Conservation (phyloP, 768 basidiomycete genomes). For the Russula foetens region DNA sequence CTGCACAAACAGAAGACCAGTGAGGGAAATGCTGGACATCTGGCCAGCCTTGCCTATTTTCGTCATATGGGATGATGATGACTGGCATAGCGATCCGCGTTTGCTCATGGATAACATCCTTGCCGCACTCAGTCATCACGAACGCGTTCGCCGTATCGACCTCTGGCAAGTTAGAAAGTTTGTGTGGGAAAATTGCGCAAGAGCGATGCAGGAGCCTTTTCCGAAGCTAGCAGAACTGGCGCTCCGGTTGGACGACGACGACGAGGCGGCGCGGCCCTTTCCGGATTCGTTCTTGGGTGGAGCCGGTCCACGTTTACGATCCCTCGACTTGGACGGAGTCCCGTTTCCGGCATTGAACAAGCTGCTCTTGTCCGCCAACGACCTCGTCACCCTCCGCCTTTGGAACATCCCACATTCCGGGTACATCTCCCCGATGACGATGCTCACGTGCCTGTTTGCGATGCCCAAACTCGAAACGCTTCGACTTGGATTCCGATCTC, state of each 20-base stretch:
- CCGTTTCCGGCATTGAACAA: not conserved
- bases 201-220: no score
- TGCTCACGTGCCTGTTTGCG: not conserved
- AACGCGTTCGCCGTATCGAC: no score
- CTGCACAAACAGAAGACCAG: no score
- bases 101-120: no score
- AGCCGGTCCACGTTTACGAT: not conserved
- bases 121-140: no score
- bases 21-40: no score
- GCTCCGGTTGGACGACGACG: not conserved
- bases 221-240: not conserved
- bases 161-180: no score
- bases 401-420: not conserved
- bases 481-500: not conserved
- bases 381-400: not conserved
- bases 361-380: not conserved
- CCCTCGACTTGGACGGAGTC: not conserved
- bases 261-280: not conserved
- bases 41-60: no score
- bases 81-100: no score
- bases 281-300: not conserved
- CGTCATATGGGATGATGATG: no score
- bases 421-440: not conserved
- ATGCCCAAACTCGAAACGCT: not conserved
- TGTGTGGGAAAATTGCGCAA: no score